phyloP scores from a whole-genome alignment of 176 grass and related monocot species.

The bread wheat (Triticum aestivum) region DNA sequence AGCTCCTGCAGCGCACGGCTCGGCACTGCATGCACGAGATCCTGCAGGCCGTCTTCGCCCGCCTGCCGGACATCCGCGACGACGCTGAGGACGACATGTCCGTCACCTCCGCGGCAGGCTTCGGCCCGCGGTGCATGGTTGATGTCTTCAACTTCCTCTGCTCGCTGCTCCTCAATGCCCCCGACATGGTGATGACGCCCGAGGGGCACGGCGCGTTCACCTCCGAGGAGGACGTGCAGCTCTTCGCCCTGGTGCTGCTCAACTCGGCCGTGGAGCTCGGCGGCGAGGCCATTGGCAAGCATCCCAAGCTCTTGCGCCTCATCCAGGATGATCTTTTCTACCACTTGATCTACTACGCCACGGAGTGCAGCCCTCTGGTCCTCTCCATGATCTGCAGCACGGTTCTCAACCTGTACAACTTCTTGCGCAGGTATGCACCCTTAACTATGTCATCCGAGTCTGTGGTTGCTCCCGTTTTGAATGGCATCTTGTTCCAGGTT shows the following conservation, averaged over 20 bases:
- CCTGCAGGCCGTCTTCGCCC: slow-evolving; percentile 66
- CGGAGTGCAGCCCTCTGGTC: slow-evolving; percentile 58
- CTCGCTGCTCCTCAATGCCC: slow-evolving; percentile 64
- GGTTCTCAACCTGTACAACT: slow-evolving; percentile 81
- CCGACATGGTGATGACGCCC: slow-evolving; percentile 42
- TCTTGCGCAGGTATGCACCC: slow-evolving; percentile 57
- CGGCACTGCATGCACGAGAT: slow-evolving; percentile 87
- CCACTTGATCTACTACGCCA: slow-evolving; percentile 70
- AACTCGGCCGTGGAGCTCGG: slow-evolving; percentile 82
- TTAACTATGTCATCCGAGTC: not conserved
- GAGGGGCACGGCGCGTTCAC: slow-evolving; percentile 62
- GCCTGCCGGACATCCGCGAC: slow-evolving; percentile 57
- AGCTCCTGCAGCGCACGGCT: slow-evolving; percentile 78
- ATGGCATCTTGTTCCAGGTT: slow-evolving; percentile 35
- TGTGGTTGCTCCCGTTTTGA: not conserved
- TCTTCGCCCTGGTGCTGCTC: slow-evolving; percentile 90
- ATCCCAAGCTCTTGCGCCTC: slow-evolving; percentile 68
- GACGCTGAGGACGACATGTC: slow-evolving; percentile 18
- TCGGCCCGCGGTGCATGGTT: slow-evolving; percentile 79
- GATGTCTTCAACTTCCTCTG: slow-evolving; percentile 90
- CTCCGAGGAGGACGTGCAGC: slow-evolving; percentile 79
- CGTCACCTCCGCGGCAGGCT: slow-evolving; percentile 34
- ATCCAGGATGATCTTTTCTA: slow-evolving; percentile 89
- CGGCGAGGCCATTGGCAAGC: slow-evolving; percentile 72
- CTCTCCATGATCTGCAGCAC: slow-evolving; percentile 99